Conservation (phyloP, 208 protist species). For the Leishmania lainsoni region DNA sequence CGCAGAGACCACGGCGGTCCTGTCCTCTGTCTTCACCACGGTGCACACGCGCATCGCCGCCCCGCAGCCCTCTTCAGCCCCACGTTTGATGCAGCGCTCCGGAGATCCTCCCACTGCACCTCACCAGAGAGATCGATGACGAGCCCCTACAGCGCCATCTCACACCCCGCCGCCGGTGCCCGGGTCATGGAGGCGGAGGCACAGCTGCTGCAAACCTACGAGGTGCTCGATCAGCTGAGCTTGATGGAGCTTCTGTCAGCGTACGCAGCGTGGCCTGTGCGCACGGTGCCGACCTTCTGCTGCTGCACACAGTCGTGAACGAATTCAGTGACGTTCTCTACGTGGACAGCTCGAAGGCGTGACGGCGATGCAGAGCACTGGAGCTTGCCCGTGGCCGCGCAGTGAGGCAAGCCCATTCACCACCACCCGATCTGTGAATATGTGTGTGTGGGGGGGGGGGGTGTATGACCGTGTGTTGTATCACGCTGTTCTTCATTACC, state of each 20-base stretch:
- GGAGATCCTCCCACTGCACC: neutral
- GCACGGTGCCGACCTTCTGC: constrained; percentile 62
- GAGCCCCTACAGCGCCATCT: constrained; percentile 26
- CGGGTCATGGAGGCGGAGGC: constrained; percentile 37
- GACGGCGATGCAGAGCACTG: constrained; percentile 17
- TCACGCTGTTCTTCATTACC: neutral
- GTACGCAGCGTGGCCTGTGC: constrained; percentile 56
- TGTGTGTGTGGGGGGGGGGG: neutral
- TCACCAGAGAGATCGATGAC: constrained; percentile 9
- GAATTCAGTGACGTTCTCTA: constrained; percentile 80
- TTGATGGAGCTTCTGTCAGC: constrained; percentile 48
- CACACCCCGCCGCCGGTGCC: constrained; percentile 12
- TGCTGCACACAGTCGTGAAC: constrained; percentile 84
- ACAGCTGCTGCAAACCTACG: constrained; percentile 61
- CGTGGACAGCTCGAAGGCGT: constrained; percentile 20
- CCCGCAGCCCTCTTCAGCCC: neutral
- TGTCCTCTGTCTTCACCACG: constrained; percentile 12
- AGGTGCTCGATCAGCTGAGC: constrained; percentile 58
- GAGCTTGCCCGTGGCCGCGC: constrained; percentile 20
- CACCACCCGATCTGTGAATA: neutral
- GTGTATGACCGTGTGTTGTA: neutral
- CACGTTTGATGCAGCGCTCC: neutral
- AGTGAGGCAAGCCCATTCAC: neutral
- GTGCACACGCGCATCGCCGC: constrained; percentile 27
- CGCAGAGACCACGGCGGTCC: neutral